phyloP scores from a whole-genome alignment of 1,139 yeast genomes.

The Petasospora rhodanensis region DNA sequence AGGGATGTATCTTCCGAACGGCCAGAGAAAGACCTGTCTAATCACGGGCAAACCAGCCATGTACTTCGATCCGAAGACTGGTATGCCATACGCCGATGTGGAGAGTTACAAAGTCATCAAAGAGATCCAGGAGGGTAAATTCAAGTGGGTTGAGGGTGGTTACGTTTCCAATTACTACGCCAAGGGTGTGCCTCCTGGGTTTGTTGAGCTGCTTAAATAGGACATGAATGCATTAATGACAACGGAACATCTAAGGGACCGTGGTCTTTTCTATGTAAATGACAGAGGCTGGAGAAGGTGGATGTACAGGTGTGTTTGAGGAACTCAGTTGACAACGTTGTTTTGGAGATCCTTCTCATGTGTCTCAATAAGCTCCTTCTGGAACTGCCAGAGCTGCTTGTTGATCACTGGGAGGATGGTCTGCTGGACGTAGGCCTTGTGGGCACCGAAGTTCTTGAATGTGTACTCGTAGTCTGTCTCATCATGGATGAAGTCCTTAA shows the following conservation, averaged over 20 bases:
- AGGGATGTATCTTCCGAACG: constrained; percentile 72
- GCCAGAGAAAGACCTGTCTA: constrained; percentile 60
- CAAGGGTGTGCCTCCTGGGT: constrained; percentile 86
- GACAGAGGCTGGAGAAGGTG: too few species aligned
- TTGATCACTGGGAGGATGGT: constrained; percentile 49
- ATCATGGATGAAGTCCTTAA: constrained; percentile 74
- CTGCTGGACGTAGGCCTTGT: constrained; percentile 37
- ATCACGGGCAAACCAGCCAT: constrained; percentile 76
- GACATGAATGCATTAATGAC: too few species aligned
- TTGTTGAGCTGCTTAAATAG: too few species aligned
- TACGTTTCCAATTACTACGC: constrained; percentile 78
- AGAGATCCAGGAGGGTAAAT: constrained; percentile 58
- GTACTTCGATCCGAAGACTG: constrained; percentile 83
- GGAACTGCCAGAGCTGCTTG: constrained; percentile 50
- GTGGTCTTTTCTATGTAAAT: too few species aligned
- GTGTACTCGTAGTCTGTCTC: constrained; percentile 60
- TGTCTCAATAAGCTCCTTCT: constrained; percentile 52
- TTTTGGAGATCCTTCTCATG: constrained; percentile 57
- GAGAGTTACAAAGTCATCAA: constrained; percentile 72
- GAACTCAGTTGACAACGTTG: constrained; percentile 14
- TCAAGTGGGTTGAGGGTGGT: constrained; percentile 65
- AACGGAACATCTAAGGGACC: too few species aligned
- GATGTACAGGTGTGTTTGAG: background rate
- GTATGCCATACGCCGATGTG: constrained; percentile 80
- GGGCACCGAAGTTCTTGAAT: constrained; percentile 38